Conservation (phyloP, 768 basidiomycete species). For the Pleurotus tuoliensis region DNA sequence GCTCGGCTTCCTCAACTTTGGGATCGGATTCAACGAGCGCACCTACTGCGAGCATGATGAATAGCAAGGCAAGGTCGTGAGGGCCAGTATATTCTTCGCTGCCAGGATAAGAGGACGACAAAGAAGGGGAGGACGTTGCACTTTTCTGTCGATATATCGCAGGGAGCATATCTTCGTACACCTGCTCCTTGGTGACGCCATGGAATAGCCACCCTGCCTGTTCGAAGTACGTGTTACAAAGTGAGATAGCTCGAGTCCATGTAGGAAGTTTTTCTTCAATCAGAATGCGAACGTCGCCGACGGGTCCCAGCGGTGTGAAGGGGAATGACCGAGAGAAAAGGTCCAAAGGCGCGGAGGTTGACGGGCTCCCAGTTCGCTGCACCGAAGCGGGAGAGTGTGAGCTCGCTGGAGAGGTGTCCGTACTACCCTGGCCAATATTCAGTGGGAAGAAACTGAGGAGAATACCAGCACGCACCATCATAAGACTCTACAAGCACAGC, state of each 20-base stretch:
- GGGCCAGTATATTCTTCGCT: slow-evolving; percentile 37
- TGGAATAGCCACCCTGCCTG: slow-evolving; percentile 52
- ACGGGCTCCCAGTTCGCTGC: slow-evolving; percentile 13
- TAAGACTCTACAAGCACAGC: slow-evolving; percentile 17
- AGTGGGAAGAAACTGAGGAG: background rate
- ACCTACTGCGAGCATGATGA: slow-evolving; percentile 48
- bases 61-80: slow-evolving; percentile 48
- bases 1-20: slow-evolving; percentile 43
- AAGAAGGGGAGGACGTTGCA: background rate
- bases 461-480: slow-evolving; percentile 17
- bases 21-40: slow-evolving; percentile 38
- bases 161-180: slow-evolving; percentile 38
- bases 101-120: background rate
- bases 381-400: slow-evolving; percentile 20
- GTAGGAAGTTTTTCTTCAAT: slow-evolving; percentile 53
- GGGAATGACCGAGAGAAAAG: slow-evolving; percentile 62
- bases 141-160: slow-evolving; percentile 29
- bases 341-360: slow-evolving; percentile 24
- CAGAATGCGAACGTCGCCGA: slow-evolving; percentile 41
- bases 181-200: slow-evolving; percentile 41
- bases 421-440: slow-evolving; percentile 16
- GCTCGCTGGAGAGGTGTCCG: slow-evolving; percentile 17
- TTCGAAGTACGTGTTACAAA: slow-evolving; percentile 41
- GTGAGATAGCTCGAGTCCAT: slow-evolving; percentile 41
- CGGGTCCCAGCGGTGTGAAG: slow-evolving; percentile 54